Base-by-base conservation (phyloP, 2,329 filamentous ascomycete genomes). In the Alternaria brassicicola region DNA sequence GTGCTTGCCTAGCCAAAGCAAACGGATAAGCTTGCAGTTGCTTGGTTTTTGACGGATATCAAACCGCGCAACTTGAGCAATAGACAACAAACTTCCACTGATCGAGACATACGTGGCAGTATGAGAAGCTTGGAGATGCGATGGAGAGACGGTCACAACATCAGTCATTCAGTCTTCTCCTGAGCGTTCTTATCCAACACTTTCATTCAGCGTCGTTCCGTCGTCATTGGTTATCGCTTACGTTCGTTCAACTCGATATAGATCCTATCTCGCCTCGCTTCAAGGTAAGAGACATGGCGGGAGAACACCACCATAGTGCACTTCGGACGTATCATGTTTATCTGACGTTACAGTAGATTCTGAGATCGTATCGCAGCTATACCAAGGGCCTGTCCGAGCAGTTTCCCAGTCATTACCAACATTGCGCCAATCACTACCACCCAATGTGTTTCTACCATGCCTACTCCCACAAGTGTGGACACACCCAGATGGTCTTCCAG, bases 401-500 rank as follows among this genome's bases (percentile, higher is more conserved):
- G 23, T 2, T 7, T 23, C 15, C 12, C 38, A 25, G 36, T 52
- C 42, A 17, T 35, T 39, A 58, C 35, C 4, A 47, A 46, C 26
- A 10, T 23, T 17, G 13, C 28, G 9, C 36, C 9, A 35, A 35
- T 26, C 43, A 30, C 13, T 3, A 25, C 41, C 25, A 10, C 17
- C 66, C 30, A n/a, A 82, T 82, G 80, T 81, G 80, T 72, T 79
- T 76, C 68, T 82, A 80, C 70, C 80, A 82, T 68, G 80, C 80
- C 46, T 80, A 82, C 72, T 75, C 71, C 3, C 76, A 82, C 70
- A 67, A 70, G 13, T 82, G 80, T 67, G 79, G 79, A 42, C 80
- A 82, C 66, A 80, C 78, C 15, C 70, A 74, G 55, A 80, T 74
- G 65, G 56, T 75, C 10, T 68, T 76, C 52, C 67, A 70, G 31